Evolutionary conservation across 768 basidiomycete genomes (phyloP).

Genomic region (Chalciporus pseudorubinellus): DNA sequence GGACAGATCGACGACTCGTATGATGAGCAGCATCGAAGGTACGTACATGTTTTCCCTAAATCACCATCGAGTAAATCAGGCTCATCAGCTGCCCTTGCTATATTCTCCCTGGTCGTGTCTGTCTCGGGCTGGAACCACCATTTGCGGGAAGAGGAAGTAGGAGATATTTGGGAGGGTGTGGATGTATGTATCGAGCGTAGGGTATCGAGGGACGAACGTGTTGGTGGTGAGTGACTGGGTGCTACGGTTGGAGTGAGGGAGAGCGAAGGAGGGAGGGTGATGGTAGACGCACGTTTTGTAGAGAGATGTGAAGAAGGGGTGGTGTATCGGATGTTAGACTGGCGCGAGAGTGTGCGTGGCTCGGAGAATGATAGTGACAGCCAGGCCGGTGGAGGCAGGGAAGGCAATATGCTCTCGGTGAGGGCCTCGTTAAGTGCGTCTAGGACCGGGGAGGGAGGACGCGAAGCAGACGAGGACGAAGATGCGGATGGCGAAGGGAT

Average conservation of each 20-base stretch:
- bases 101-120: slow-evolving; percentile 37
- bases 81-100: slow-evolving; percentile 46
- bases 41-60: slow-evolving; percentile 60
- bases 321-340: slow-evolving; percentile 54
- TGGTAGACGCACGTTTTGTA: slow-evolving; percentile 23
- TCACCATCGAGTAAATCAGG: slow-evolving; percentile 44
- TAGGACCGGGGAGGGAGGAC: slow-evolving; percentile 40
- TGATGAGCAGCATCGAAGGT: not conserved
- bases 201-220: slow-evolving; percentile 54
- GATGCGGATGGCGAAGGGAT: not conserved
- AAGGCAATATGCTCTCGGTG: slow-evolving; percentile 38
- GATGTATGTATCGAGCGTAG: slow-evolving; percentile 46
- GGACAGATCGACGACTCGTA: slow-evolving; percentile 1
- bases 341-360: slow-evolving; percentile 39
- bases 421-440: slow-evolving; percentile 46
- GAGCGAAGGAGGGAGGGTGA: slow-evolving; percentile 12
- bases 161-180: slow-evolving; percentile 26
- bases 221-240: slow-evolving; percentile 14
- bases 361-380: slow-evolving; percentile 38
- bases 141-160: slow-evolving; percentile 24
- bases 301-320: slow-evolving; percentile 64
- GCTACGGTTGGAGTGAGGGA: slow-evolving; percentile 9
- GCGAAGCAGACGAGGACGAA: slow-evolving; percentile 5
- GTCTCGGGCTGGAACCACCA: slow-evolving; percentile 55
- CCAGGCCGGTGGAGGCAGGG: slow-evolving; percentile 43